Evolutionary conservation across 345 rosid species (phyloP).

Genomic region (Anastatica hierochuntica): DNA sequence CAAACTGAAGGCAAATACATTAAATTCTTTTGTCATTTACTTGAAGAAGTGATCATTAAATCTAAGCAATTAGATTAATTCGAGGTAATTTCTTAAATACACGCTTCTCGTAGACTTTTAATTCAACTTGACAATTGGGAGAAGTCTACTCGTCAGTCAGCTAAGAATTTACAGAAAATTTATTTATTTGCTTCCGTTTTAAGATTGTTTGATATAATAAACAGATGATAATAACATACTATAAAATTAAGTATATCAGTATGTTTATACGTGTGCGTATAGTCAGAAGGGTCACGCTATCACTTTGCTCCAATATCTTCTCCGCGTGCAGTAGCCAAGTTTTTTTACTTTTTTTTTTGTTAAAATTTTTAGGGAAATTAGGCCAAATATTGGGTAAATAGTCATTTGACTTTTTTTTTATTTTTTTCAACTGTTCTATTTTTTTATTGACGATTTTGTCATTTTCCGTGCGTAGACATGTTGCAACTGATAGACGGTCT

Average conservation of each 20-base stretch:
- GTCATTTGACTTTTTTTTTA: too few species aligned
- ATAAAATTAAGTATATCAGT: background rate
- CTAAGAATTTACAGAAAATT: background rate
- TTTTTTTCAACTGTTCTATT: too few species aligned
- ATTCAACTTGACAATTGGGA: background rate
- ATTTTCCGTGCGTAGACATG: too few species aligned
- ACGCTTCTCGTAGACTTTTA: slow-evolving; percentile 1
- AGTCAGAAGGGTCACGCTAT: background rate
- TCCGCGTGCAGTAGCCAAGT: background rate
- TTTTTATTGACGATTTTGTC: too few species aligned
- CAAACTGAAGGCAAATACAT: slow-evolving; percentile 12
- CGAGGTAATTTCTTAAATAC: background rate
- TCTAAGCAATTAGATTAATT: background rate
- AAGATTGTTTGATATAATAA: background rate
- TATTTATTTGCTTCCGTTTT: background rate
- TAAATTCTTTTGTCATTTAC: slow-evolving; percentile 1
- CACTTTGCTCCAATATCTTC: background rate
- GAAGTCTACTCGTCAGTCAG: background rate
- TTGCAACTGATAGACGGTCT: too few species aligned
- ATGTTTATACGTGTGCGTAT: background rate
- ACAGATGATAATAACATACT: too few species aligned
- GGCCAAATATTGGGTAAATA: too few species aligned
- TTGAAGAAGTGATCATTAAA: background rate
- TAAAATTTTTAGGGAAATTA: too few species aligned
- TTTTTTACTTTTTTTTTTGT: background rate